phyloP scores from a whole-genome alignment of 139 green algal genomes.

The Desmodesmus armatus region DNA sequence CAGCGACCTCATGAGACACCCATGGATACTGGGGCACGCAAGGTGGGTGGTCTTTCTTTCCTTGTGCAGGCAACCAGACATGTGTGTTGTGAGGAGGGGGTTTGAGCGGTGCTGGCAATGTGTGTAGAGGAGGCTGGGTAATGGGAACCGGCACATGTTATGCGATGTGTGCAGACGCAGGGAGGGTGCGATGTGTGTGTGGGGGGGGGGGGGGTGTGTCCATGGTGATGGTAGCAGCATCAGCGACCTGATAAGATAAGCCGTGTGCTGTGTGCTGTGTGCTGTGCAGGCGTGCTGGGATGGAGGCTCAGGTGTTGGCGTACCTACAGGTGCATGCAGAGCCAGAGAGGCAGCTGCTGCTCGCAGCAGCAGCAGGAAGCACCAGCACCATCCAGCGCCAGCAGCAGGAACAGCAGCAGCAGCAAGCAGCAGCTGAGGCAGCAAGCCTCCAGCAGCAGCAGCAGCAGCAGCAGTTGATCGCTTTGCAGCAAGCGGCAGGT shows the following conservation, averaged over 20 bases:
- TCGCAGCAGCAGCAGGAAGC: background rate
- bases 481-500: no score
- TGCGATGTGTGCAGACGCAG: no score
- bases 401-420: constrained; percentile 18
- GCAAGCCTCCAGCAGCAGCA: background rate
- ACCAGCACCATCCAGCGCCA: background rate
- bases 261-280: no score
- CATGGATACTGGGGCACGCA: constrained; percentile 55
- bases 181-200: no score
- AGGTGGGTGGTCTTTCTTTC: constrained; percentile 35
- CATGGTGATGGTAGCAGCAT: no score
- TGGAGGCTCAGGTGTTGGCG: constrained; percentile 34
- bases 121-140: no score
- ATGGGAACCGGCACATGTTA: no score
- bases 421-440: background rate
- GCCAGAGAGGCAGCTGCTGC: constrained; percentile 27
- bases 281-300: constrained; percentile 30
- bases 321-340: constrained; percentile 28
- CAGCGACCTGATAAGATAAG: no score
- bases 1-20: constrained; percentile 59
- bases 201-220: no score
- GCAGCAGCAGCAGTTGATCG: background rate
- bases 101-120: no score
- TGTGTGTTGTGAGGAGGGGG: no score
- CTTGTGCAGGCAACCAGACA: no score